phyloP scores from a whole-genome alignment of 352 stramenopile species.

The Phytophthora europaea region DNA sequence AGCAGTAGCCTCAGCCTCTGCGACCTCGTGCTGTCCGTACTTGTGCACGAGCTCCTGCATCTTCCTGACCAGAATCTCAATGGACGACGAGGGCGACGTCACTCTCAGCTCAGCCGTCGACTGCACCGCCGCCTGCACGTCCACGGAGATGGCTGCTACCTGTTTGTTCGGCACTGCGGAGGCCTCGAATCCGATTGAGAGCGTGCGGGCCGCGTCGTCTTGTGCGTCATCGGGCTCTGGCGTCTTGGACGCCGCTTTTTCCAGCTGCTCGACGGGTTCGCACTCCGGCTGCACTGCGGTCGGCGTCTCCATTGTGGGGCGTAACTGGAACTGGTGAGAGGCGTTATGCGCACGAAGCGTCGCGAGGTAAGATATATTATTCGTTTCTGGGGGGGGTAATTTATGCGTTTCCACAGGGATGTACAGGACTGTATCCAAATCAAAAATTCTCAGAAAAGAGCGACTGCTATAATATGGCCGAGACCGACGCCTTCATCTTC shows the following conservation, averaged over 20 bases:
- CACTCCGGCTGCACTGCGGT: conserved; percentile 21
- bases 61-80: conserved; percentile 61
- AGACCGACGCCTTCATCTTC: conserved; percentile 57
- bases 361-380: conserved; percentile 4
- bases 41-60: conserved; percentile 71
- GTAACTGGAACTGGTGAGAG: conserved; percentile 3
- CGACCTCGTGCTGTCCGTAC: conserved; percentile 24
- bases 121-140: not conserved
- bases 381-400: not conserved
- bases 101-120: not conserved
- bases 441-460: conserved; percentile 6
- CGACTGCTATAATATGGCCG: conserved; percentile 37
- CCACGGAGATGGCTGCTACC: not conserved
- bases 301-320: not conserved
- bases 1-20: not conserved
- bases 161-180: not conserved
- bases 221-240: not conserved
- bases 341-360: conserved; percentile 10
- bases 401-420: not conserved
- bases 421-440: not conserved
- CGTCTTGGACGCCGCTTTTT: not conserved
- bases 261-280: conserved; percentile 16
- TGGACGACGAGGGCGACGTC: conserved; percentile 38
- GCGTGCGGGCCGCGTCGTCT: not conserved
- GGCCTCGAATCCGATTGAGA: not conserved